These are phyloP conservation scores for Mycena filopes DNA, from an alignment of 768 basidiomycete genomes.

Conservation along the genomic window DNA sequence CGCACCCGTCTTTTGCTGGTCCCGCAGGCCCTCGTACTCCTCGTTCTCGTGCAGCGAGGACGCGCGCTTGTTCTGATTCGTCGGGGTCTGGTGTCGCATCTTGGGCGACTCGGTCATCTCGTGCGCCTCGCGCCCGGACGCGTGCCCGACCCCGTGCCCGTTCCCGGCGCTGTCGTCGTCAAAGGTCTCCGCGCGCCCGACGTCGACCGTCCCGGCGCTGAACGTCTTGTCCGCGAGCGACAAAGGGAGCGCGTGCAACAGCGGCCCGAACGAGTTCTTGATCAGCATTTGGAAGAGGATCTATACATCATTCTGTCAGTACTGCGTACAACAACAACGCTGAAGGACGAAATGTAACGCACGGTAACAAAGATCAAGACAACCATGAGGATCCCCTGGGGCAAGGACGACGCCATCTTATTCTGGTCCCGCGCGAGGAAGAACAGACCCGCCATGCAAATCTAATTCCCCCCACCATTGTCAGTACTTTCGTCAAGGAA, in stretches of 20 bases:
- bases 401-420: conserved; percentile 63
- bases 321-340: neutral
- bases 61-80: neutral
- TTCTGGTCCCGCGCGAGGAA: conserved; percentile 80
- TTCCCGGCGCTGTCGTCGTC: conserved; percentile 23
- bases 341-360: conserved; percentile 39
- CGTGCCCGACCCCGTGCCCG: too few species aligned
- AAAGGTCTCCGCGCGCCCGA: conserved; percentile 10
- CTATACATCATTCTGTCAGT: conserved; percentile 46
- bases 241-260: conserved; percentile 79
- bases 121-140: too few species aligned
- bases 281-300: conserved; percentile 79
- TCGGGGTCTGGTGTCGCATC: conserved; percentile 31
- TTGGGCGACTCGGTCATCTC: conserved; percentile 26
- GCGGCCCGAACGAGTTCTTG: conserved; percentile 82
- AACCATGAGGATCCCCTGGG: conserved; percentile 86
- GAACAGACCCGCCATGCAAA: conserved; percentile 89
- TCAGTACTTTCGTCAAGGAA: neutral
- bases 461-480: conserved; percentile 11
- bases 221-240: conserved; percentile 79
- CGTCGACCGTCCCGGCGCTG: conserved; percentile 37
- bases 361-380: conserved; percentile 88
- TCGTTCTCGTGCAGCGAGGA: conserved; percentile 4
- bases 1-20: conserved; percentile 12
- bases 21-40: conserved; percentile 28